Evolutionary conservation across 805 yeast species (phyloP), one percentile per base, ranked within the genome.

Genomic region (Kodamaea hsintzibuensis): DNA sequence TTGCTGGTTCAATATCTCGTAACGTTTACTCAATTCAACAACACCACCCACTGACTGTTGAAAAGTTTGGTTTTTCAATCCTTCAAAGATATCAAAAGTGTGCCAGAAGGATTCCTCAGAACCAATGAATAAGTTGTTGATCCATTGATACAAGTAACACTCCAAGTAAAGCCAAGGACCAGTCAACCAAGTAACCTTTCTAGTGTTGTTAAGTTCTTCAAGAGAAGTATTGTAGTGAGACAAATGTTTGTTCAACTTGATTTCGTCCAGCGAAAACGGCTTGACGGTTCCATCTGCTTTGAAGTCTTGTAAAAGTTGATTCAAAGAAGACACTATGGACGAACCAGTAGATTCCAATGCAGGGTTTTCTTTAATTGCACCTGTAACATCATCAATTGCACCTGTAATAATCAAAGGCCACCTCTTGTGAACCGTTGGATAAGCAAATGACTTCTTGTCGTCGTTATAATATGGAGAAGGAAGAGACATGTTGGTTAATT

Each of bases 91-190:
- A 66, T 95, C 99, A 67, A 83, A 91, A 12, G 73, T 61, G 44
- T 67, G 58, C 86, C 86, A 84, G 54, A 57, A 57, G 42, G 69
- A 72, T 1, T 63, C 61, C 45, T 72, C 69, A 12, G 62, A 55
- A 16, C 54, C 50, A 22, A 66, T 47, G 62, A 86, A 76, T 38
- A 68, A 65, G 1, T 64, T 60, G 63, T 87, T 81, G 52, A 89
- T 71, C 56, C 77, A 68, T 55, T 96, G 83, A 72, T 95, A 95
- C 55, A 95, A 67, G 65, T 87, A 86, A 68, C 97, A 87, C 69
- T 96, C 99, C 42, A 88, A 75, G 64, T 79, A 87, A 51, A 95
- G 74, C 99, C 99, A 95, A 16, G 96, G 97, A 0, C 93, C 96
- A 7, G 86, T 78, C 46, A 76, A 72, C 98, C 98, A 95, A 13